Base-by-base conservation (phyloP, 768 basidiomycete species). In the Leccinum arenicola region DNA sequence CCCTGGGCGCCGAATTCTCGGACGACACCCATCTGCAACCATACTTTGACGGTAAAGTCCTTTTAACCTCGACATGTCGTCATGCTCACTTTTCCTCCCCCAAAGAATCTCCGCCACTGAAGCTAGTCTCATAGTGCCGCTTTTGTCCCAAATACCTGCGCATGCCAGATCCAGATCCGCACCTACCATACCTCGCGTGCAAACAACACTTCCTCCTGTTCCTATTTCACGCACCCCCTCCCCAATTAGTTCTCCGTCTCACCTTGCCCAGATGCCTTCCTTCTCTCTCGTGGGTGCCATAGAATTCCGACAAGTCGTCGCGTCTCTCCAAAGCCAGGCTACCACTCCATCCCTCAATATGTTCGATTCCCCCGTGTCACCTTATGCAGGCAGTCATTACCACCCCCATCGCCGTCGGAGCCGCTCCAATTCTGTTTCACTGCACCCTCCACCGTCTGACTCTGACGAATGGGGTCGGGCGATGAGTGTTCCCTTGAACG, bases 271-370 rank as follows among this genome's bases (percentile, higher is more conserved):
- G 60, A 82, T 93, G 74, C 90, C 89, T 3, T 91, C 89, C 0
- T 93, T 93, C 66, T 98, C 96, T 3, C 82, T 99, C 2, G 84
- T 98, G 4, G 93, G 96, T 9, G 97, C 97, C 0, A 83, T 99
- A 49, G 97, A 99, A 73, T 99, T 99, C 74, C 83, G 95, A 17
- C 88, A 95, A 59, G 90, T 98, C 23, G 89, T 99, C 21, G 80
- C 89, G 11, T 87, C 89, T 0, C 78, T 99, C 23, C 84, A 86
- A 61, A 79, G 80, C 52, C 85, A 95, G 66, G 87, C 88, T 10
- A 80, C 84, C 2, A 77, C 78, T 1, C 74, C 82, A 0, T 81
- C 84, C 0, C 75, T 92, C 51, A 79, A 73, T 59, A 76, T 85
- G 4, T 93, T 93, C 62, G 88, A 90, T 52, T 82, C 80, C 25